Evolutionary conservation across 2,329 filamentous ascomycete genomes (phyloP), one percentile per base, ranked within the genome.

Genomic region (Incumbomyces delicatus): DNA sequence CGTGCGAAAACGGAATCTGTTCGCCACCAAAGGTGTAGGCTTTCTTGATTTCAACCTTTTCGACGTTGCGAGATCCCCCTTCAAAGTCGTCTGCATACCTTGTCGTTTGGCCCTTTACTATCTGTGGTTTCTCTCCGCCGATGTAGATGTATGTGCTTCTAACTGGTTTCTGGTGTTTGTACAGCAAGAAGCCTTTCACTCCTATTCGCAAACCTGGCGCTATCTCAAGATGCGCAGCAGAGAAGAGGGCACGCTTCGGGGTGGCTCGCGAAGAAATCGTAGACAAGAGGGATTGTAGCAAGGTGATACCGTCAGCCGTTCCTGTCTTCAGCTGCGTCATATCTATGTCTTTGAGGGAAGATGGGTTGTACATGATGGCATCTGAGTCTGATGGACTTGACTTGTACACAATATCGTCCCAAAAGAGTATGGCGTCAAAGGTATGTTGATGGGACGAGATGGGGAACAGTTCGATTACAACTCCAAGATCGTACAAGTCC

Each of bases 21-120:
- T 94, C 87, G 33, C 87, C 89, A 11, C 90, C 92, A 60, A 96
- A 96, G 58, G 92, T 95, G 72, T 92, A 98, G 0, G 90, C 92
- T 64, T 92, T 95, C 49, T 84, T 84, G 16, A 94, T 77, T 58
- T 96, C 88, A 2, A 68, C 69, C 56, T 89, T 89, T 52, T 94
- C 83, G 1, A 96, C 80, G 0, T 80, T 78, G 32, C 81, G 76
- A 2, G 83, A 78, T 14, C 81, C 88, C 56, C 94, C 87, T 14
- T 51, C 49, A 16, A 45, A 45, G 17, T 45, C 42, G 50, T 87
- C 85, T 3, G 87, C 83, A 46, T 89, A 75, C 47, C 81, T 78
- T 1, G 80, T 81, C 0, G 86, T 92, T 57, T 83, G 77, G 1
- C 85, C 80, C 11, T 77, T 72, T 1, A 80, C 89, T 47, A 96